These are phyloP conservation scores for Hydnomerulius pinastri DNA, from an alignment of 768 basidiomycete genomes.

Conservation along the genomic window DNA sequence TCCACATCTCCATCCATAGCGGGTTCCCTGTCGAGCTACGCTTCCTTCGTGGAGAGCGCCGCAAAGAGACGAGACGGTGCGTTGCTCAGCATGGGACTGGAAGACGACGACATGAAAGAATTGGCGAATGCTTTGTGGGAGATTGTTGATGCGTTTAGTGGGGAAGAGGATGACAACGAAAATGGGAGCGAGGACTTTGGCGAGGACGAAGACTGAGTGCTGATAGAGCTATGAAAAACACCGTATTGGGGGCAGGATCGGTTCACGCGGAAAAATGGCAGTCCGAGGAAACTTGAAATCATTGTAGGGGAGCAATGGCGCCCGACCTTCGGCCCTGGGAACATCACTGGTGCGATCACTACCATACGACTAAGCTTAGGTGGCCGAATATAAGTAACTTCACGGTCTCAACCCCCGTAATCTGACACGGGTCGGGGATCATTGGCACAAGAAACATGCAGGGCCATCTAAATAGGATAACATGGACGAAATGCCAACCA, in stretches of 20 bases:
- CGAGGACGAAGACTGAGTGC: constrained; percentile 20
- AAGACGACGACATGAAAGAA: constrained; percentile 59
- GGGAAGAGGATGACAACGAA: constrained; percentile 21
- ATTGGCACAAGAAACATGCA: no score
- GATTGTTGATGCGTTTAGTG: constrained; percentile 48
- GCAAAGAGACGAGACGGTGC: constrained; percentile 40
- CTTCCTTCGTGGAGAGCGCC: constrained; percentile 48
- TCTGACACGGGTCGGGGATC: no score
- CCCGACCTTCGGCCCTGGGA: no score
- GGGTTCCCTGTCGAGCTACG: constrained; percentile 51
- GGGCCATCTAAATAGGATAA: no score
- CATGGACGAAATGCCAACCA: no score
- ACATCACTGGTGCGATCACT: no score
- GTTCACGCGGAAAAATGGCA: not conserved
- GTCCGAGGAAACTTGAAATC: not conserved
- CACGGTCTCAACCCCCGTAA: no score
- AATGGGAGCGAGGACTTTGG: constrained; percentile 19
- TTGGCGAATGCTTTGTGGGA: constrained; percentile 61
- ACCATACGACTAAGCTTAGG: no score
- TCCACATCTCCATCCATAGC: constrained; percentile 43
- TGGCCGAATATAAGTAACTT: no score
- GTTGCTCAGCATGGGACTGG: constrained; percentile 40
- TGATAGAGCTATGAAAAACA: not conserved
- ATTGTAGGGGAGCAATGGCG: no score
- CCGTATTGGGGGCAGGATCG: no score